These are phyloP conservation scores for Ascochyta lentis DNA, from an alignment of 2,329 filamentous ascomycete genomes.

Conservation along the genomic window DNA sequence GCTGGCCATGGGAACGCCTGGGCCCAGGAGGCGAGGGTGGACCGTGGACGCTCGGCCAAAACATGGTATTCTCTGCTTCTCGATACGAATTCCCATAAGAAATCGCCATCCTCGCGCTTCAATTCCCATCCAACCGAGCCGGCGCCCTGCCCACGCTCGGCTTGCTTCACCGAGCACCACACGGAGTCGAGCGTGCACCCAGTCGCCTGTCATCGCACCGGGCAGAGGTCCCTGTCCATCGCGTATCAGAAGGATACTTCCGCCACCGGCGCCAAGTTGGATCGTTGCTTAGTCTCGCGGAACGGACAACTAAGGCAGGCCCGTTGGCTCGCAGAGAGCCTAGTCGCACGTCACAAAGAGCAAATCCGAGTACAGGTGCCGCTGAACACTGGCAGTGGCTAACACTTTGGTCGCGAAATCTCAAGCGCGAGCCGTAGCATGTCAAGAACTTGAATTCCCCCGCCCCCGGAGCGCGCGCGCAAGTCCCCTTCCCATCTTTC, in stretches of 20 bases:
- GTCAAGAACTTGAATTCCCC: conserved; percentile 19
- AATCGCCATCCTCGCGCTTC: not conserved
- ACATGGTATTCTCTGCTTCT: conserved; percentile 12
- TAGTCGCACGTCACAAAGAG: conserved; percentile 25
- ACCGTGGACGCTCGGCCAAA: not conserved
- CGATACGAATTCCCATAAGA: conserved; percentile 17
- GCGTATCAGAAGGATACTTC: conserved; percentile 1
- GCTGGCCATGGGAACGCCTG: not conserved
- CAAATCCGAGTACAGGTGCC: conserved; percentile 10
- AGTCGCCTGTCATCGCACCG: not conserved
- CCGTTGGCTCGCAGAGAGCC: conserved; percentile 9
- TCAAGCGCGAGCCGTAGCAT: conserved; percentile 19
- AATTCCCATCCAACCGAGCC: not conserved
- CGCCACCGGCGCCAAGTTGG: conserved; percentile 10
- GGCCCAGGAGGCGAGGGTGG: not conserved
- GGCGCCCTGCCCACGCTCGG: not conserved
- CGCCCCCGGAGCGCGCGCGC: conserved; percentile 28
- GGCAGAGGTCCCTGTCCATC: not conserved
- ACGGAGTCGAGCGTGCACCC: conserved; percentile 4
- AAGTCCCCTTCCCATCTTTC: conserved; percentile 15
- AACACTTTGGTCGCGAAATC: conserved; percentile 6
- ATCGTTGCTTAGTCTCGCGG: conserved; percentile 5
- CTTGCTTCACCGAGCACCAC: conserved; percentile 14
- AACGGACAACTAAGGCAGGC: conserved; percentile 12
- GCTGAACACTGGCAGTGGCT: conserved; percentile 5